These are phyloP conservation scores for Coemansia umbellata DNA, from an alignment of 192 early-diverging fungal species.

Conservation along the genomic window DNA sequence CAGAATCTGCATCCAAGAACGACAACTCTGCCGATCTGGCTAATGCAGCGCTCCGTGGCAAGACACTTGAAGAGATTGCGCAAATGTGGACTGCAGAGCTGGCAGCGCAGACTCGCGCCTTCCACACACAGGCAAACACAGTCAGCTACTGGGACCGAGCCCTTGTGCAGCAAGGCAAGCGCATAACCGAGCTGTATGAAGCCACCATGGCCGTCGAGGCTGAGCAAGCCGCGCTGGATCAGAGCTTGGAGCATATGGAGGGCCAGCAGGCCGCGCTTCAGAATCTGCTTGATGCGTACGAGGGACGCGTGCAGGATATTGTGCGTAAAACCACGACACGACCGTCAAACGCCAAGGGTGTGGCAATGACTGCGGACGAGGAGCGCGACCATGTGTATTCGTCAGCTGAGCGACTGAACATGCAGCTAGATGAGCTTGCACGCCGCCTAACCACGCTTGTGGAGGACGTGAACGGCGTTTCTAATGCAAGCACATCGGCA, in stretches of 20 bases:
- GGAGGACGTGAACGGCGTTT: constrained; percentile 76
- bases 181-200: constrained; percentile 75
- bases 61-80: constrained; percentile 88
- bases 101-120: constrained; percentile 71
- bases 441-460: constrained; percentile 75
- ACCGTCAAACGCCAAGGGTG: constrained; percentile 22
- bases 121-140: constrained; percentile 80
- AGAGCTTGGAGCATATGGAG: constrained; percentile 84
- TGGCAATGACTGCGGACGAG: constrained; percentile 64
- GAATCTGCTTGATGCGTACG: constrained; percentile 76
- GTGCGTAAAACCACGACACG: constrained; percentile 52
- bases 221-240: constrained; percentile 76
- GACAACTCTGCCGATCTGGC: constrained; percentile 57
- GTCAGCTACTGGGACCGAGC: constrained; percentile 82
- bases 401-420: constrained; percentile 81
- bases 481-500: constrained; percentile 8
- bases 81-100: constrained; percentile 88
- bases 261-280: constrained; percentile 79
- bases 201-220: constrained; percentile 69
- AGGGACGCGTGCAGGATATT: constrained; percentile 52
- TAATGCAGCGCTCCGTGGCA: constrained; percentile 48
- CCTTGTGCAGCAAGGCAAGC: constrained; percentile 76
- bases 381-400: constrained; percentile 83
- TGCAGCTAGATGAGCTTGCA: constrained; percentile 83
- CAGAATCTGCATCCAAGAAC: constrained; percentile 45